Base-by-base conservation (phyloP, 371 early-diverging fungal genomes). In the Coemansia sp. region DNA sequence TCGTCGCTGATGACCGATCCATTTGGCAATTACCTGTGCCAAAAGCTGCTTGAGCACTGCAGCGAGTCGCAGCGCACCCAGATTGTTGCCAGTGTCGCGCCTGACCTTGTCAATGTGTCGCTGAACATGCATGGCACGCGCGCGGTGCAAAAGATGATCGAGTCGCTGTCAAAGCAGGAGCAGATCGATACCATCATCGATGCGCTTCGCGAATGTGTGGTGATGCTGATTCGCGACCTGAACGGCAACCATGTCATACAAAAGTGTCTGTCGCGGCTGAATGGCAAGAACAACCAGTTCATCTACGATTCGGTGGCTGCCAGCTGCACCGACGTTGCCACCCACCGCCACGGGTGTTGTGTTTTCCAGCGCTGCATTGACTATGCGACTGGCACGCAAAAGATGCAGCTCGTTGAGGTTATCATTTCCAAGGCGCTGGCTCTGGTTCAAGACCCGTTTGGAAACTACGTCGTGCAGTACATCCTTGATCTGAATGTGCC, bases 161-260 rank as follows among this genome's bases (percentile, higher is more conserved):
- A 98, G 67, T 85, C 83, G 66, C 68, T 94, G 12, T 84, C 87
- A 11, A 85, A 44, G 61, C 71, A 74, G 62, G 71, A 58, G 25
- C 83, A 91, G 82, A 91, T 92, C 62, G 82, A 87, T 9, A 80
- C 88, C 4, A 84, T 94, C 3, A 87, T 88, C 16, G 71, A 72
- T 6, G 92, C 95, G 18, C 80, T 98, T 20, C 83, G 86, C 62
- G 84, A 86, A 11, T 87, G 90, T 68, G 91, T 95, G 1, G 92
- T 95, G 6, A 82, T 89, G 7, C 78, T 98, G 58, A 93, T 98
- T 68, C 92, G 94, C 72, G 97, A 97, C 75, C 86, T 97, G 51
- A 99, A 99, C 78, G 98, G 99, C 54, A 99, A 99, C 82, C 99
- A 99, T 72, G 98, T 98, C 26, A 90, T 99, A 56, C 99, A 99